A percentile compares a stretch with the other conserved stretches of the same genome.
These are phyloP conservation scores for Tuber microsphaerosporum DNA, from an alignment of 495 filamentous ascomycete species.

Conservation along the genomic window DNA sequence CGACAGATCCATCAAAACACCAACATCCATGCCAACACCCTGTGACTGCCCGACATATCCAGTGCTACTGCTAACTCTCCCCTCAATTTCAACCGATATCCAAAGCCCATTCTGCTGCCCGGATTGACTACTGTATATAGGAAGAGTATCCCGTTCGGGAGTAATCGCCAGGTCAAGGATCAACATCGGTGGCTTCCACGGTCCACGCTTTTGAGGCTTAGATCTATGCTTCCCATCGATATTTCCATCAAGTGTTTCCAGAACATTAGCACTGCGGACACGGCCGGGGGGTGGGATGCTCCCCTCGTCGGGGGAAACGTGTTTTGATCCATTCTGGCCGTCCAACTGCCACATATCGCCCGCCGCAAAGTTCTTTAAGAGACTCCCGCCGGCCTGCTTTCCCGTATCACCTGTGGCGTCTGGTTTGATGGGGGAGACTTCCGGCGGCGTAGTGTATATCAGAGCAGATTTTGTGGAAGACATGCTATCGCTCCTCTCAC, in stretches of 20 bases:
- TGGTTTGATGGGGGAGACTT: background rate
- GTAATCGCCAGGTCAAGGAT: slow-evolving; percentile 31
- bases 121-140: slow-evolving; percentile 14
- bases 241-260: slow-evolving; percentile 34
- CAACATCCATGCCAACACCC: slow-evolving; percentile 36
- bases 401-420: background rate
- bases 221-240: slow-evolving; percentile 21
- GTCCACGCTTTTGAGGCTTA: slow-evolving; percentile 12
- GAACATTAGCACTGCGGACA: slow-evolving; percentile 29
- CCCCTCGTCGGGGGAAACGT: slow-evolving; percentile 4
- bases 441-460: background rate
- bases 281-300: background rate
- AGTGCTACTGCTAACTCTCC: slow-evolving; percentile 21
- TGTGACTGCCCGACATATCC: slow-evolving; percentile 24
- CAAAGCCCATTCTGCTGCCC: slow-evolving; percentile 18
- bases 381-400: background rate
- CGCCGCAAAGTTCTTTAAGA: background rate
- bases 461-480: slow-evolving; percentile 13
- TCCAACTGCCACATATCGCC: slow-evolving; percentile 9
- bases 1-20: slow-evolving; percentile 39
- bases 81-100: slow-evolving; percentile 39
- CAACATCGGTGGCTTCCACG: slow-evolving; percentile 34
- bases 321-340: background rate
- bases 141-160: slow-evolving; percentile 32
- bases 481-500: slow-evolving; percentile 14